Evolutionary conservation across 352 stramenopile species (phyloP).

Genomic region (Globisporangium rhizosaccharum): DNA sequence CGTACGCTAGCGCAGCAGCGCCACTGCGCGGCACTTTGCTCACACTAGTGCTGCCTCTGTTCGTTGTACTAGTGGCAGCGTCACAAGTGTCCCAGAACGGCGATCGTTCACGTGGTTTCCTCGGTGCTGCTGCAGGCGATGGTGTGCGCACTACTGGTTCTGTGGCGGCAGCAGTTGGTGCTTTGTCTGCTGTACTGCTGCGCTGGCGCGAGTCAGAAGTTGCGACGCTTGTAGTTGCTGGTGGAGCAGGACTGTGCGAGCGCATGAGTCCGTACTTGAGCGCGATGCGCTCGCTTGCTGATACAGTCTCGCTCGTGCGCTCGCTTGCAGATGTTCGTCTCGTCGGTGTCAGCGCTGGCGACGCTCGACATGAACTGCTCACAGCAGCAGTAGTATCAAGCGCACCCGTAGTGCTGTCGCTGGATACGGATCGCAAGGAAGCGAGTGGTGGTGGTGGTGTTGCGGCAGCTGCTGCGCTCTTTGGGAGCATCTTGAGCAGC

Average conservation of each 20-base stretch:
- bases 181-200: neutral
- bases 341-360: neutral
- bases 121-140: no score
- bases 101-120: no score
- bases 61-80: no score
- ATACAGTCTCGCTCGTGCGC: slow-evolving; percentile 10
- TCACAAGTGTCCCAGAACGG: no score
- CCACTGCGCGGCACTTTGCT: no score
- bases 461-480: neutral
- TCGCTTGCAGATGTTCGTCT: neutral
- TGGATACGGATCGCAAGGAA: neutral
- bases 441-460: neutral
- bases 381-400: neutral
- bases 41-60: no score
- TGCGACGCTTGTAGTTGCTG: no score
- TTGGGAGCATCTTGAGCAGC: slow-evolving; percentile 44
- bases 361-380: neutral
- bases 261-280: slow-evolving; percentile 53
- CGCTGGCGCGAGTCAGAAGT: neutral
- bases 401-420: neutral
- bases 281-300: slow-evolving; percentile 46
- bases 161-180: no score
- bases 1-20: slow-evolving; percentile 19
- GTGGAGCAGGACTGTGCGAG: slow-evolving; percentile 1
- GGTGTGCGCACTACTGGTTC: no score